Percentiles rank a stretch among this genome's conserved stretches.
These are phyloP conservation scores for Pleurozium schreberi DNA, from an alignment of 225 moss, liverwort and hornwort species.

Conservation along the genomic window DNA sequence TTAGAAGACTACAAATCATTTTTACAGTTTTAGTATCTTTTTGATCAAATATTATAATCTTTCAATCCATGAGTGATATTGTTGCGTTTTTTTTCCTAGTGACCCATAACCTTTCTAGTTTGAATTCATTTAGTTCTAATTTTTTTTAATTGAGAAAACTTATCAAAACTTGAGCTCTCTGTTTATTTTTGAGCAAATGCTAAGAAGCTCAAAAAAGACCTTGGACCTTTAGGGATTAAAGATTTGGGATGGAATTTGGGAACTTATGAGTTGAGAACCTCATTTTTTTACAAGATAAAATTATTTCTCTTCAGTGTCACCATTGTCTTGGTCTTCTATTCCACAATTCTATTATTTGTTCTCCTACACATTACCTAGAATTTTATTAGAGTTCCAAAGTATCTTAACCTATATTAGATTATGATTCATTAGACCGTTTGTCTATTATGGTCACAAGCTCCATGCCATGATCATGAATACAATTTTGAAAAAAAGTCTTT, in stretches of 20 bases:
- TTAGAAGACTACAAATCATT: background rate
- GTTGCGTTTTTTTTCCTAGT: background rate
- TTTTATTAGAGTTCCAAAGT: background rate
- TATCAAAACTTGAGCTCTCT: background rate
- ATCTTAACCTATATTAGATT: background rate
- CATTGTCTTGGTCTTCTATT: background rate
- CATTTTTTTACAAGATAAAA: background rate
- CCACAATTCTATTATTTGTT: background rate
- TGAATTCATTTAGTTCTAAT: background rate
- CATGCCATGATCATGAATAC: fast-evolving
- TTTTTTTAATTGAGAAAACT: too few relatives aligned
- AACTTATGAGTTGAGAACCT: background rate
- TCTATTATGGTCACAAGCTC: background rate
- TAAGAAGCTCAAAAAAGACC: too few relatives aligned
- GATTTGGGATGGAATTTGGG: background rate
- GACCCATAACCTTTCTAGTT: background rate
- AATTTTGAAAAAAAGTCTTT: background rate
- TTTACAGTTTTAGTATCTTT: background rate
- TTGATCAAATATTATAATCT: background rate
- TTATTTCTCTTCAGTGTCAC: background rate
- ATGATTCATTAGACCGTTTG: background rate
- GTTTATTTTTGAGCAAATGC: background rate
- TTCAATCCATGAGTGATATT: background rate
- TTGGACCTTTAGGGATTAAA: background rate
- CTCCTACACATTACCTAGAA: background rate